Base-by-base conservation (phyloP, 352 stramenopile genomes). In the Blastocystis sp. region DNA sequence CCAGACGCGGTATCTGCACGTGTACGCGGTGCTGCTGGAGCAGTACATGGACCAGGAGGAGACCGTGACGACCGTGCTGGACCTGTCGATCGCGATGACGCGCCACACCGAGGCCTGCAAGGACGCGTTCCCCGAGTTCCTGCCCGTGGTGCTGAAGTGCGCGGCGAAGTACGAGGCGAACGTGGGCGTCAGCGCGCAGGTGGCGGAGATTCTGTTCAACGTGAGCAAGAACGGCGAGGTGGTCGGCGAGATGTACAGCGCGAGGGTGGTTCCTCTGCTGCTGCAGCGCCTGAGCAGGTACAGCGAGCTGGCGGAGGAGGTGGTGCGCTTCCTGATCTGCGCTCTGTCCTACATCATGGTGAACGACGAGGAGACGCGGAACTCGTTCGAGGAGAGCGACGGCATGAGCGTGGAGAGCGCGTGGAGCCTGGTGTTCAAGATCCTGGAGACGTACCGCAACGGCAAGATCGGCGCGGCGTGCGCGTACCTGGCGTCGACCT, bases 291-390 rank as follows among this genome's bases (percentile, higher is more conserved):
- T 84, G 73, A 45, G 34, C 43, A 39, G 45, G 15, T 61, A 68
- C 20, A 34, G 7, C 7, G 43, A 64, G 37, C 13, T 84, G 2
- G 26, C 8, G 18, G 73, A 84, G 73, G 53, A 84, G n/a, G 50
- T 66, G 73, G 41, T 84, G 3, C 73, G 73, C 56, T 84, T 69
- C 39, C 34, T 68, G n/a, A 43, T 84, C 15, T 84, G 73, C 56
- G 73, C 73, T 34, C 73, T 84, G 11, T 66, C 43, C 37, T 84
- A 84, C 50, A 84, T 84, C 73, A 84, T 84, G 73, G 73, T 84
- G 45, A 55, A 84, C 55, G 73, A 84, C 50, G 73, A 84, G 50
- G 39, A 18, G 15, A 84, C 45, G 23, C 54, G 39, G 39, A 54
- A 68, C 73, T 18, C 29, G 9, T 84, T 84, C 73, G 45, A 66